Conservation (phyloP, 345 rosid genomes). For the Acer negundo region DNA sequence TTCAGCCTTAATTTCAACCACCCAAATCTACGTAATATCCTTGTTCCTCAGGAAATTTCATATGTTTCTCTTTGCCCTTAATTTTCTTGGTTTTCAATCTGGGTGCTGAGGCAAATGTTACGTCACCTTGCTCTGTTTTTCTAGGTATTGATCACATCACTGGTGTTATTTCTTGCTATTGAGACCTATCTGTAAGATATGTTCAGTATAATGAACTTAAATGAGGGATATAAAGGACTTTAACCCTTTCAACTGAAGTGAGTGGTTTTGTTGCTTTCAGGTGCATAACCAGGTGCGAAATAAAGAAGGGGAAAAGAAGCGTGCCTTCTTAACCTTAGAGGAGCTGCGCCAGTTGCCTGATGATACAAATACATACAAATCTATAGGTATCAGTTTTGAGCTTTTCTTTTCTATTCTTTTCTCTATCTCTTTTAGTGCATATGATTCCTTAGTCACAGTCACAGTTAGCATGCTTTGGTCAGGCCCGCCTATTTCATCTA, state of each 20-base stretch:
- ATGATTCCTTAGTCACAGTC: neutral
- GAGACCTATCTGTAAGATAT: neutral
- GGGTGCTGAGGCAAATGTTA: neutral
- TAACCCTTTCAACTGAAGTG: slow-evolving; percentile 14
- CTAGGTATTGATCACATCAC: neutral
- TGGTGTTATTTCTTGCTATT: neutral
- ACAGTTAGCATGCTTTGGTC: neutral
- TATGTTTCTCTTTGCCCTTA: slow-evolving; percentile 2
- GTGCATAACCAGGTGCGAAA: slow-evolving; percentile 84
- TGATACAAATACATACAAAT: slow-evolving; percentile 86
- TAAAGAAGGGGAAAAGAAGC: slow-evolving; percentile 92
- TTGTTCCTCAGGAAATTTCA: neutral
- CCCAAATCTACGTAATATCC: neutral
- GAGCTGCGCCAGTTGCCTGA: slow-evolving; percentile 76
- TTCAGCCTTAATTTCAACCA: neutral
- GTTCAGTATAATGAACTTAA: slow-evolving; percentile 8
- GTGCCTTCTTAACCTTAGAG: slow-evolving; percentile 89
- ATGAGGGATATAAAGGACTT: slow-evolving; percentile 6
- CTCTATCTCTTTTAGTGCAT: neutral
- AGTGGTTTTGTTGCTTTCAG: slow-evolving; percentile 38
- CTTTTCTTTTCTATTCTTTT: neutral
- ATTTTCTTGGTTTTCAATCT: neutral
- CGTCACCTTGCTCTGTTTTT: neutral
- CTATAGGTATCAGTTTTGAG: slow-evolving; percentile 49
- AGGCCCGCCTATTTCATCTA: neutral